Evolutionary conservation across 495 filamentous ascomycete species (phyloP).

Genomic region (Lasiosphaeriaceae sp.): DNA sequence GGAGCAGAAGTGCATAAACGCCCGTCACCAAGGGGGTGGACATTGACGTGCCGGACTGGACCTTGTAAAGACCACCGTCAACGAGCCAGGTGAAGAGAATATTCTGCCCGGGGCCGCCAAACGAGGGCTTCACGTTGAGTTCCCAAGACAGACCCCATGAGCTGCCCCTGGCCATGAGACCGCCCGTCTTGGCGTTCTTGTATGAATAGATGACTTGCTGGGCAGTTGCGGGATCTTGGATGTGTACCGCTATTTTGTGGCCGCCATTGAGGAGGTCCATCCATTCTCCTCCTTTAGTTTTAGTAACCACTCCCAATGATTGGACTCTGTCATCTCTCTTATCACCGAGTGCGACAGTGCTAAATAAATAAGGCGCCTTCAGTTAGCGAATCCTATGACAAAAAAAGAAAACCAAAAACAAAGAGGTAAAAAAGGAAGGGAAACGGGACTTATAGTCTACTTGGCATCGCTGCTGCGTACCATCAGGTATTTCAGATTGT

Average conservation of each 20-base stretch:
- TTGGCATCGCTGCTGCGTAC: too few relatives aligned
- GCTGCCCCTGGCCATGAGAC: constrained; percentile 41
- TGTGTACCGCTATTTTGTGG: constrained; percentile 29
- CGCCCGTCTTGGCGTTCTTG: constrained; percentile 33
- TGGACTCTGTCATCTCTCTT: too few relatives aligned
- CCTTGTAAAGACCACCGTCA: constrained; percentile 37
- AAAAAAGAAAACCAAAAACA: too few relatives aligned
- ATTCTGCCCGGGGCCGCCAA: constrained; percentile 44
- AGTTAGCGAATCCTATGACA: too few relatives aligned
- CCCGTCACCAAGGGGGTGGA: constrained; percentile 47
- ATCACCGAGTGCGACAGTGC: too few relatives aligned
- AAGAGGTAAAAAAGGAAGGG: too few relatives aligned
- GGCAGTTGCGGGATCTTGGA: constrained; percentile 29
- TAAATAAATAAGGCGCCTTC: too few relatives aligned
- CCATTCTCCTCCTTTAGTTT: too few relatives aligned
- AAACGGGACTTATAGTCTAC: too few relatives aligned
- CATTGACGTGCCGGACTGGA: constrained; percentile 54
- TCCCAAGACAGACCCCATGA: constrained; percentile 50
- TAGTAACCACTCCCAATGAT: too few relatives aligned
- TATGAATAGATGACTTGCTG: constrained; percentile 23
- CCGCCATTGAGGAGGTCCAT: constrained; percentile 27
- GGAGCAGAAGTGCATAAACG: constrained; percentile 46
- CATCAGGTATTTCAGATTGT: too few relatives aligned
- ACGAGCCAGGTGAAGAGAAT: constrained; percentile 49
- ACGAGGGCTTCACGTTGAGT: constrained; percentile 44